phyloP scores from a whole-genome alignment of 2,329 filamentous ascomycete genomes.

The Phialemonium atrogriseum region DNA sequence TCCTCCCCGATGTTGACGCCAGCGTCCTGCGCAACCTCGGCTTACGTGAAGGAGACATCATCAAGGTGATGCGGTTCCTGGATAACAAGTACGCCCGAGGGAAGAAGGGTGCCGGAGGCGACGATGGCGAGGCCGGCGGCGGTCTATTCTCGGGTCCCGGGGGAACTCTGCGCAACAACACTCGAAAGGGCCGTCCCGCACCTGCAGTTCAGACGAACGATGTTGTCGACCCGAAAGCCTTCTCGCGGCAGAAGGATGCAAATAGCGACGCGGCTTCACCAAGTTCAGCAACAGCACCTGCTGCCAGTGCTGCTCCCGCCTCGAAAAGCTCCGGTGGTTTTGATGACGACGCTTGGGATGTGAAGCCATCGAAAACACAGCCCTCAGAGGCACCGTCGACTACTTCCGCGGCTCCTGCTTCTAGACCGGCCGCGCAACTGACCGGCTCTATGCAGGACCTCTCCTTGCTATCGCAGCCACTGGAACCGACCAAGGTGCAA shows the following conservation, averaged over 20 bases:
- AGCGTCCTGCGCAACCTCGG: conserved; percentile 77
- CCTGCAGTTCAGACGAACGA: conserved; percentile 82
- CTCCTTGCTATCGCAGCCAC: conserved; percentile 42
- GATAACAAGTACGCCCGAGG: conserved; percentile 72
- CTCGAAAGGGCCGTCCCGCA: conserved; percentile 79
- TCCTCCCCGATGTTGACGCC: conserved; percentile 81
- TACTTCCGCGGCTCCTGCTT: conserved; percentile 20
- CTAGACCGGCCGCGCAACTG: conserved; percentile 35
- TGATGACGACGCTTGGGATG: conserved; percentile 95
- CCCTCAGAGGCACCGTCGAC: conserved; percentile 13
- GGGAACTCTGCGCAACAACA: conserved; percentile 89
- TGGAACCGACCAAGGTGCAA: conserved; percentile 40
- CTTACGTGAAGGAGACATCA: conserved; percentile 91
- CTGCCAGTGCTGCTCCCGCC: conserved; percentile 11
- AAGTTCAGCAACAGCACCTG: conserved; percentile 15
- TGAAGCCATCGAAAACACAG: conserved; percentile 67
- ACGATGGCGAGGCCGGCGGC: conserved; percentile 48
- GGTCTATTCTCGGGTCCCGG: conserved; percentile 89
- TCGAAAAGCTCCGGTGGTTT: conserved; percentile 49
- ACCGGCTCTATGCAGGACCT: conserved; percentile 60
- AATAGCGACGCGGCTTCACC: conserved; percentile 31
- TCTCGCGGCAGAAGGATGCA: conserved; percentile 54
- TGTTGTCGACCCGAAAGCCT: conserved; percentile 78
- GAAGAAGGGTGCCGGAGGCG: conserved; percentile 46
- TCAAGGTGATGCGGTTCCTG: conserved; percentile 85